Evolutionary conservation across 2,329 filamentous ascomycete genomes (phyloP).

Genomic region (Cryphonectria japonica): DNA sequence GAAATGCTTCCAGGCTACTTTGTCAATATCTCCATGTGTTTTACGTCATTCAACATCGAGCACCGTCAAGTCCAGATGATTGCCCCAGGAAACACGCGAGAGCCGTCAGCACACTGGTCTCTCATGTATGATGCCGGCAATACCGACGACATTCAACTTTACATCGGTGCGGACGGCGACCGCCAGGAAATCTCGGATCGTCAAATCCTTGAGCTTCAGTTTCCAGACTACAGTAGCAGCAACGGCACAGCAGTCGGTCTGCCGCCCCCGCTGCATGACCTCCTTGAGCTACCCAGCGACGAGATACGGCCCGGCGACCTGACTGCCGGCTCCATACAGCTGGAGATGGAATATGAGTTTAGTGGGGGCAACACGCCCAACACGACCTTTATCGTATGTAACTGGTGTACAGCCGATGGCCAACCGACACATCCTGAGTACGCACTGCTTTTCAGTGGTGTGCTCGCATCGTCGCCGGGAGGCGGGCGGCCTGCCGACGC

Average conservation of each 20-base stretch:
- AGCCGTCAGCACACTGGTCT: slow-evolving; percentile 5
- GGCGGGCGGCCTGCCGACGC: slow-evolving; percentile 17
- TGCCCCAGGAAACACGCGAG: background rate
- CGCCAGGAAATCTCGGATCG: background rate
- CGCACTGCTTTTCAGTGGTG: background rate
- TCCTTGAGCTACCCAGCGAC: background rate
- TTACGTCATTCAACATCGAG: slow-evolving; percentile 2
- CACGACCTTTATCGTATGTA: background rate
- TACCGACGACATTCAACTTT: background rate
- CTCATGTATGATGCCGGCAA: background rate
- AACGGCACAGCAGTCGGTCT: background rate
- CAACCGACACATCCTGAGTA: background rate
- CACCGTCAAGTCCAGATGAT: slow-evolving; percentile 8
- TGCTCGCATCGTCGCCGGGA: background rate
- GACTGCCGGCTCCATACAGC: background rate
- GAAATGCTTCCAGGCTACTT: slow-evolving; percentile 11
- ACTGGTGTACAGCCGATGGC: background rate
- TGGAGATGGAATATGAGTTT: background rate
- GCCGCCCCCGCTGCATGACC: background rate
- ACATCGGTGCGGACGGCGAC: background rate
- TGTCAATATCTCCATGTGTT: slow-evolving; percentile 12
- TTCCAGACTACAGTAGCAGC: background rate
- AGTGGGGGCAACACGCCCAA: background rate
- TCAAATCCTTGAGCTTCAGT: background rate
- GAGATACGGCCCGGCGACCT: slow-evolving; percentile 7